Evolutionary conservation across 352 stramenopile species (phyloP), one percentile per base, ranked within the genome.

Genomic region (Pythium sukuiense): DNA sequence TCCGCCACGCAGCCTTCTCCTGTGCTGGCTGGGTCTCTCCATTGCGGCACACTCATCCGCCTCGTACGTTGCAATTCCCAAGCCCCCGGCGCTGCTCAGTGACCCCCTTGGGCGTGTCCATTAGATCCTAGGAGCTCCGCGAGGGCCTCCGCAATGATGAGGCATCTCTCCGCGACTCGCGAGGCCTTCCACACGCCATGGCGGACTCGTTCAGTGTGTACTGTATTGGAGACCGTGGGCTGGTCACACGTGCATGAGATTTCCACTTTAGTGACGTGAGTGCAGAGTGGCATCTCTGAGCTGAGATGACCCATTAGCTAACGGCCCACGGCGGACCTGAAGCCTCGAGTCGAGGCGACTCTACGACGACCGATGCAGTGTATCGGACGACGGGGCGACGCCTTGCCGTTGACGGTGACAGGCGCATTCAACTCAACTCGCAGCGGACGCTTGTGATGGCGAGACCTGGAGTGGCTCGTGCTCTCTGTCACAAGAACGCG

Each of bases 281-380:
- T 43, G 33, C 33, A 7, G 8, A 4, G 20, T 39, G 8, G 33
- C 37, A 43, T 16, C 13, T 4, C 5, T 18, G 37, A 43, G 27
- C 57, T 63, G 45, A 64, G 58, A 64, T 64, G 58, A 37, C 29
- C 29, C 58, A 55, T 64, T 64, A 64, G 58, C 45, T 64, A 64
- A 64, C 32, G 55, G n/a, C 18, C 45, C n/a, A 26, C n/a, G n/a
- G 45, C 45, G 45, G n/a, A 26, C n/a, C 24, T 14, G 18, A 1
- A 6, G 24, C 24, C 20, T 24, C 32, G 32, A 9, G 32, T 9
- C 32, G 32, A n/a, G 20, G 20, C 20, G 20, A 24, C 20, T 24
- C 20, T 24, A 14, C 20, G 9, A 55, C 48, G 24, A 55, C 20
- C 20, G 20, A 24, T 24, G 20, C 20, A 24, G 20, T 24, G 20